These are phyloP conservation scores for Sordariomycetes sp. DNA, from an alignment of 2,329 filamentous ascomycete genomes.

Conservation along the genomic window DNA sequence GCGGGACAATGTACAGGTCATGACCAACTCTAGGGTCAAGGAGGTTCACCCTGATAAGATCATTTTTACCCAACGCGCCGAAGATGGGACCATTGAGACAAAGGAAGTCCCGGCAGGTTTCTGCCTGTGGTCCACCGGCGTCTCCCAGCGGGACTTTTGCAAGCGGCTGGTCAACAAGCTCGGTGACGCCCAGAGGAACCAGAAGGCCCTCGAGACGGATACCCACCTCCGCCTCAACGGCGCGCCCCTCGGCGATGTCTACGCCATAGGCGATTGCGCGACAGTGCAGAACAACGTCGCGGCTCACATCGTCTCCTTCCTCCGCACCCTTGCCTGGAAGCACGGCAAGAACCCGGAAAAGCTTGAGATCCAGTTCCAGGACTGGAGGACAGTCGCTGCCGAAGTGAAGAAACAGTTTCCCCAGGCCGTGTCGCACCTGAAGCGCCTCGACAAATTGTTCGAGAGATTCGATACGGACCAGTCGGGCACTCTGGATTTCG, in stretches of 20 bases:
- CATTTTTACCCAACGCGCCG: conserved; percentile 70
- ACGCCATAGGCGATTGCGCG: conserved; percentile 89
- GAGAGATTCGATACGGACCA: conserved; percentile 86
- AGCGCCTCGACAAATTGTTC: conserved; percentile 83
- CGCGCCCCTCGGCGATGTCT: conserved; percentile 84
- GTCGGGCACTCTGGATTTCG: conserved; percentile 85
- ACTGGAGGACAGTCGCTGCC: conserved; percentile 77
- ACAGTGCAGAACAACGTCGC: conserved; percentile 97
- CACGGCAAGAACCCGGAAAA: conserved; percentile 80
- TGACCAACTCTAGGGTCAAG: conserved; percentile 87
- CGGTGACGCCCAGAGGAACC: conserved; percentile 66
- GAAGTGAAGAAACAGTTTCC: conserved; percentile 84
- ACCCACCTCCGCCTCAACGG: conserved; percentile 82
- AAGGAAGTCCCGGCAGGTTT: conserved; percentile 95
- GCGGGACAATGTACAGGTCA: conserved; percentile 79
- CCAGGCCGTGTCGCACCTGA: conserved; percentile 75
- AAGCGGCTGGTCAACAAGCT: conserved; percentile 68
- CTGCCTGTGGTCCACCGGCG: conserved; percentile 95
- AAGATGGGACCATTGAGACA: conserved; percentile 59
- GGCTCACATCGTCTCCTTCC: conserved; percentile 79
- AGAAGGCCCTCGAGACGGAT: conserved; percentile 87
- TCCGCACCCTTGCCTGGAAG: conserved; percentile 83
- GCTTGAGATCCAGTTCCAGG: conserved; percentile 72
- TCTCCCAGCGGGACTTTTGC: conserved; percentile 72
- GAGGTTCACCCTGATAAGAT: conserved; percentile 78